These are phyloP conservation scores for Rhizodiscina lignyota DNA, from an alignment of 495 filamentous ascomycete species.

Conservation along the genomic window DNA sequence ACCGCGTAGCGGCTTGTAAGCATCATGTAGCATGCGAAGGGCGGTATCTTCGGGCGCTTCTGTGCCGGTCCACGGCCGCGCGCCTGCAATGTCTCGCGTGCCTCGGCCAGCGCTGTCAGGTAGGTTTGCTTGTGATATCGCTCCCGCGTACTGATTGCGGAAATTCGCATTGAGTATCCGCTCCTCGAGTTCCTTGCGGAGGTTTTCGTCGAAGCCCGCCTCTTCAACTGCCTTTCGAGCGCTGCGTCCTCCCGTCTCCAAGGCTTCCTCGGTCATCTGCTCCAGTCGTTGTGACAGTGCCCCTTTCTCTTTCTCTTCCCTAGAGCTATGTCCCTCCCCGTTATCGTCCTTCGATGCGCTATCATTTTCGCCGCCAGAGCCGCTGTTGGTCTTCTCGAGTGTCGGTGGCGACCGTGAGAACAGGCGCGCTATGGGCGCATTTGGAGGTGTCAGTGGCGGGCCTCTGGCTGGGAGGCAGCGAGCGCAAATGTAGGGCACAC, in stretches of 20 bases:
- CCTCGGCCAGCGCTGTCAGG: slow-evolving; percentile 50
- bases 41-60: slow-evolving; percentile 60
- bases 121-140: slow-evolving; percentile 50
- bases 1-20: slow-evolving; percentile 47
- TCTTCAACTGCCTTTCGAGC: slow-evolving; percentile 63
- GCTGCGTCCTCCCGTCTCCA: slow-evolving; percentile 53
- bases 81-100: slow-evolving; percentile 52
- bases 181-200: slow-evolving; percentile 58
- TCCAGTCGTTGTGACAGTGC: slow-evolving; percentile 60
- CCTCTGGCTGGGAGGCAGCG: no score
- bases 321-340: no score
- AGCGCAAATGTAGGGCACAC: no score
- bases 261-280: slow-evolving; percentile 63
- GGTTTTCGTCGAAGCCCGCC: slow-evolving; percentile 73
- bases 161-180: slow-evolving; percentile 58
- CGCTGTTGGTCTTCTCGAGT: no score
- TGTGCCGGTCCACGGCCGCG: slow-evolving; percentile 60
- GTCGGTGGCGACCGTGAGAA: no score
- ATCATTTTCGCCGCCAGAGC: no score
- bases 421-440: no score
- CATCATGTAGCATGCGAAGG: slow-evolving; percentile 77
- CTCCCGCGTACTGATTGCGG: slow-evolving; percentile 46
- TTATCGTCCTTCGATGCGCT: no score
- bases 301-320: slow-evolving; percentile 26
- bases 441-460: no score